A percentile compares a stretch with the other conserved stretches of the same genome.
phyloP scores from a whole-genome alignment of 164 flowering plant genomes.

The Macadamia tetraphylla region DNA sequence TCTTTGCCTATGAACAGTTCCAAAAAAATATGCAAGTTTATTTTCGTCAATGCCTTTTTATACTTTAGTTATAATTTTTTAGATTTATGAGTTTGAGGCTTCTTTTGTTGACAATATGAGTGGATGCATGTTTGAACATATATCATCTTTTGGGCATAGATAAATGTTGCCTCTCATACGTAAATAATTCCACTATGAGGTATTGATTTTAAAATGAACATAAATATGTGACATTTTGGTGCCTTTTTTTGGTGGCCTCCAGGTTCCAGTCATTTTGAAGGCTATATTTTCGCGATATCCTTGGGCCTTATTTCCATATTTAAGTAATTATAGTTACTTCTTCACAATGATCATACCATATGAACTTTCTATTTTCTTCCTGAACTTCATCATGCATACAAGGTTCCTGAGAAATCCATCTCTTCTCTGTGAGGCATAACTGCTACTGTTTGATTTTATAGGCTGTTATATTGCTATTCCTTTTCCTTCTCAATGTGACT shows the following conservation, averaged over 20 bases:
- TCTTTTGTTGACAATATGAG: too few species aligned
- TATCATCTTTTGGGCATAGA: too few species aligned
- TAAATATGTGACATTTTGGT: neutral
- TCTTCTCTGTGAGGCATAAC: neutral
- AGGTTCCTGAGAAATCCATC: neutral
- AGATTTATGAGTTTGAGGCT: too few species aligned
- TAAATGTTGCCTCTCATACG: too few species aligned
- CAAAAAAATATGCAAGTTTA: too few species aligned
- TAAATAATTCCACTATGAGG: neutral
- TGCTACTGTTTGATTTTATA: neutral
- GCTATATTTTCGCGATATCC: slow-evolving; percentile 57
- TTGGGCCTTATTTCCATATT: slow-evolving; percentile 66
- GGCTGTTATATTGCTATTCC: neutral
- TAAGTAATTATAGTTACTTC: slow-evolving; percentile 42
- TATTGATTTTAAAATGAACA: neutral
- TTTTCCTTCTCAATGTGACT: neutral
- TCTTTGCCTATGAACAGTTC: too few species aligned
- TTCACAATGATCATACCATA: neutral
- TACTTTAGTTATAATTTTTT: too few species aligned
- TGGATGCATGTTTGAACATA: too few species aligned
- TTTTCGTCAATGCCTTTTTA: too few species aligned
- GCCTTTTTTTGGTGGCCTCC: slow-evolving; percentile 16
- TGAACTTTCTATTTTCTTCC: neutral
- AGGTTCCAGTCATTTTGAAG: slow-evolving; percentile 61
- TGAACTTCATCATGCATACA: neutral